These are phyloP conservation scores for Metschnikowia colocasiae DNA, from an alignment of 805 yeast species.

Conservation along the genomic window DNA sequence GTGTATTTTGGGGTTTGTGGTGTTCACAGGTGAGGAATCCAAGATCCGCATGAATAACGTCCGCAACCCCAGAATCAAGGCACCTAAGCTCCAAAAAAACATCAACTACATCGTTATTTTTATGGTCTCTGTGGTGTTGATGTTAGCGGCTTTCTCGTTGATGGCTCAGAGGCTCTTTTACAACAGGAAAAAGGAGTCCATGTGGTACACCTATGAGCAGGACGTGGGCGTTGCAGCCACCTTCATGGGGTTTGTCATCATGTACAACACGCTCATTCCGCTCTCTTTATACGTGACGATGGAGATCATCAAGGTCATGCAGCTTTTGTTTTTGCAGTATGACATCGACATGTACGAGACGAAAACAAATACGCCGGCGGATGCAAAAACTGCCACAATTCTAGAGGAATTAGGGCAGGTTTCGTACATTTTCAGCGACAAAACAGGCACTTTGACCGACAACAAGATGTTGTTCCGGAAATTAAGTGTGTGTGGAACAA, in stretches of 20 bases:
- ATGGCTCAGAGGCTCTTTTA: conserved; percentile 66
- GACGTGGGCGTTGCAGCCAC: conserved; percentile 87
- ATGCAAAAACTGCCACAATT: conserved; percentile 91
- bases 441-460: conserved; percentile 96
- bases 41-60: conserved; percentile 94
- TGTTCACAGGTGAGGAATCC: conserved; percentile 94
- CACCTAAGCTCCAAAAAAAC: conserved; percentile 83
- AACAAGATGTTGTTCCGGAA: conserved; percentile 90
- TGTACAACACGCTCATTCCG: conserved; percentile 96
- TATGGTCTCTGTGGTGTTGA: conserved; percentile 80
- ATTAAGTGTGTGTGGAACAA: conserved; percentile 78
- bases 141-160: conserved; percentile 73
- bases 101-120: conserved; percentile 81
- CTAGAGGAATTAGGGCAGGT: conserved; percentile 97
- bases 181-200: conserved; percentile 34
- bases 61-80: conserved; percentile 83
- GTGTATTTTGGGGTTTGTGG: conserved; percentile 69
- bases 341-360: conserved; percentile 94
- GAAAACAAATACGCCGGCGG: conserved; percentile 84
- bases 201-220: conserved; percentile 70
- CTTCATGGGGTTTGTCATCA: conserved; percentile 91
- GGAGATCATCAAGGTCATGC: conserved; percentile 92
- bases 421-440: conserved; percentile 89
- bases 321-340: conserved; percentile 73
- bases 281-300: conserved; percentile 91